These are phyloP conservation scores for Juncus effusus DNA, from an alignment of 176 grass and related monocot species.

Conservation along the genomic window DNA sequence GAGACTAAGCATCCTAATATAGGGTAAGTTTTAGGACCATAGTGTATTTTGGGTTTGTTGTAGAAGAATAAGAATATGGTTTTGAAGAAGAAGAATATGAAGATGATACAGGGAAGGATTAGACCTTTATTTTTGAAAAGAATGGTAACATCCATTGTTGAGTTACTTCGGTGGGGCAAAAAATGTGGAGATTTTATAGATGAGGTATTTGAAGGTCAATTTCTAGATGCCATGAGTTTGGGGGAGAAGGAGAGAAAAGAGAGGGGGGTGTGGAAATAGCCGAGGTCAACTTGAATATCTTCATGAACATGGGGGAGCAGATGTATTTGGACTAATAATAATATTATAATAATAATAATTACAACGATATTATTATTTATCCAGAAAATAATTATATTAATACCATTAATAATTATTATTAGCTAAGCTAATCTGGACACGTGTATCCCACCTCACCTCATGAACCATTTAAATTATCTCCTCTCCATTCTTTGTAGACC, in stretches of 20 bases:
- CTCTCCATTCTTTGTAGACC: too few relatives aligned
- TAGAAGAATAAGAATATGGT: background rate
- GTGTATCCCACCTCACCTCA: too few relatives aligned
- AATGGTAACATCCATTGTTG: conserved; percentile 16
- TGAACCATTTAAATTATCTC: too few relatives aligned
- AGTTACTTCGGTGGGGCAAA: background rate
- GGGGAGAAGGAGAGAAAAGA: background rate
- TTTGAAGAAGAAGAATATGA: conserved; percentile 15
- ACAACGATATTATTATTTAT: too few relatives aligned
- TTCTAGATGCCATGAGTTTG: background rate
- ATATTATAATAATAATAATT: too few relatives aligned
- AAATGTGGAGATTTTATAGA: conserved; percentile 1
- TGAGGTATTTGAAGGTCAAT: background rate
- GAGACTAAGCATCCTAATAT: conserved; percentile 61
- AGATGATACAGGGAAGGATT: background rate
- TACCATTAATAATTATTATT: too few relatives aligned
- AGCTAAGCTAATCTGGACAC: too few relatives aligned
- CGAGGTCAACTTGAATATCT: too few relatives aligned
- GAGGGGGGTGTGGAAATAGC: too few relatives aligned
- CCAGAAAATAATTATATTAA: too few relatives aligned
- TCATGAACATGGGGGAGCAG: too few relatives aligned
- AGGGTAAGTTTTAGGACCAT: conserved; percentile 49
- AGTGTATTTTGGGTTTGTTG: background rate
- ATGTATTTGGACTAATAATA: too few relatives aligned
- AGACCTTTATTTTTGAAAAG: background rate